A percentile compares a stretch with the other conserved stretches of the same genome.
These are phyloP conservation scores for Candida khao-thaluensis DNA, from an alignment of 805 yeast species.

Conservation along the genomic window DNA sequence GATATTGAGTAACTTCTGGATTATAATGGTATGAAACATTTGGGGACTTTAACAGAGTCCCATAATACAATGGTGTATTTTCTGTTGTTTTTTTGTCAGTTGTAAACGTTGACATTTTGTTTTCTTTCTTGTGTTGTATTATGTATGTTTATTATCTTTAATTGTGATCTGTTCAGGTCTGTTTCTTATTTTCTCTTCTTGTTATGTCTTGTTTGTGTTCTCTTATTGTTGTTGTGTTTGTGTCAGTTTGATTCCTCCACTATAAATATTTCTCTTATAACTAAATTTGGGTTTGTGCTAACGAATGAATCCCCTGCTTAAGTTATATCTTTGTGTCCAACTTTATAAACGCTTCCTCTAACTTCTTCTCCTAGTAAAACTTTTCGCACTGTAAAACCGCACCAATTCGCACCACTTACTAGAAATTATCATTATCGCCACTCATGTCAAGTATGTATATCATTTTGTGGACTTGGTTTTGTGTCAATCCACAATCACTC, in stretches of 20 bases:
- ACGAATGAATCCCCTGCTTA: too few species aligned
- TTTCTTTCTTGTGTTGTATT: not conserved
- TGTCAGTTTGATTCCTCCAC: too few species aligned
- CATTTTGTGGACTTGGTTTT: not conserved
- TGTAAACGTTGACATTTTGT: constrained; percentile 23
- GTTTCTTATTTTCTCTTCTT: constrained; percentile 1
- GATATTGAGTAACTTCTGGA: constrained; percentile 75
- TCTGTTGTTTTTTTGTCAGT: constrained; percentile 33
- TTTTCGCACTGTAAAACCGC: too few species aligned
- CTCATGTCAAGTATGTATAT: constrained; percentile 15
- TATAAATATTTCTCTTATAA: too few species aligned
- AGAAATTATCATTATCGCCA: constrained; percentile 13
- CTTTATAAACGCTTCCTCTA: too few species aligned
- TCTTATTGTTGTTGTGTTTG: too few species aligned
- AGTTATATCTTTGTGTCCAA: too few species aligned
- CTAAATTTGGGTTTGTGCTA: too few species aligned
- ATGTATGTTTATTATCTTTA: not conserved
- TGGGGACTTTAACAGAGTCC: constrained; percentile 32
- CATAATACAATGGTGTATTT: constrained; percentile 33
- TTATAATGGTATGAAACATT: constrained; percentile 87
- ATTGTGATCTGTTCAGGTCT: not conserved
- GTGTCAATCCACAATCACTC: not conserved
- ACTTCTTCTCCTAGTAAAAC: too few species aligned
- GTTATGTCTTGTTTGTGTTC: too few species aligned
- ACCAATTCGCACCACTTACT: too few species aligned